A percentile compares a stretch with the other conserved stretches of the same genome.
phyloP scores from a whole-genome alignment of 148 eudicot species.

The Bassia scoparia region DNA sequence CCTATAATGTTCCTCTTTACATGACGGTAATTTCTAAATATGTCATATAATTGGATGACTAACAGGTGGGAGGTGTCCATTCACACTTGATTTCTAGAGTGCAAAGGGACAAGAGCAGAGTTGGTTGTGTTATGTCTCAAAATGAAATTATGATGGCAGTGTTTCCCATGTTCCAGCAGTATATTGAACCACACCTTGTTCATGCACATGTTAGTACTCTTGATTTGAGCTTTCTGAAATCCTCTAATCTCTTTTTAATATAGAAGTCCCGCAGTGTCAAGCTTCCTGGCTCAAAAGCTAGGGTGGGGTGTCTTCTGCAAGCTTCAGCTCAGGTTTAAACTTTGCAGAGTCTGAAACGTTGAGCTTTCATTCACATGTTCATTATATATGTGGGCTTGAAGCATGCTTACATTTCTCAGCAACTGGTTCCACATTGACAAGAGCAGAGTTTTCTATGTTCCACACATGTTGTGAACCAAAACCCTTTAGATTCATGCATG shows the following conservation, averaged over 20 bases:
- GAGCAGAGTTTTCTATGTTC: too few relatives aligned
- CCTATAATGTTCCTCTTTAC: constrained; percentile 1
- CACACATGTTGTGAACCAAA: too few relatives aligned
- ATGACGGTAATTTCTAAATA: not conserved
- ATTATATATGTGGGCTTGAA: not conserved
- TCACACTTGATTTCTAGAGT: constrained; percentile 96
- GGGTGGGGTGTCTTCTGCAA: not conserved
- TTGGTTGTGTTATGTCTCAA: constrained; percentile 82
- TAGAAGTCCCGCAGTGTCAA: not conserved
- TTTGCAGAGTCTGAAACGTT: not conserved
- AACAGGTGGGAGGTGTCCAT: constrained; percentile 97
- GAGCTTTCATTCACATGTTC: not conserved
- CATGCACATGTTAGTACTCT: constrained; percentile 91
- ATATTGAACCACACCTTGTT: constrained; percentile 98
- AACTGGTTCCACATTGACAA: not conserved
- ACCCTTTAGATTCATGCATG: too few relatives aligned
- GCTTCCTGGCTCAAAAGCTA: not conserved
- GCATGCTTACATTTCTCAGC: not conserved
- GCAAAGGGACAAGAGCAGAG: constrained; percentile 92
- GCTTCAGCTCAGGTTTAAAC: not conserved
- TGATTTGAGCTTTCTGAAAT: not conserved
- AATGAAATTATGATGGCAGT: constrained; percentile 94
- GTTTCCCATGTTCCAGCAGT: constrained; percentile 97
- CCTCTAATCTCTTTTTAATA: not conserved
- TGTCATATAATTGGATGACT: not conserved